Evolutionary conservation across 768 basidiomycete species (phyloP).

Genomic region (Lentinula sp.): DNA sequence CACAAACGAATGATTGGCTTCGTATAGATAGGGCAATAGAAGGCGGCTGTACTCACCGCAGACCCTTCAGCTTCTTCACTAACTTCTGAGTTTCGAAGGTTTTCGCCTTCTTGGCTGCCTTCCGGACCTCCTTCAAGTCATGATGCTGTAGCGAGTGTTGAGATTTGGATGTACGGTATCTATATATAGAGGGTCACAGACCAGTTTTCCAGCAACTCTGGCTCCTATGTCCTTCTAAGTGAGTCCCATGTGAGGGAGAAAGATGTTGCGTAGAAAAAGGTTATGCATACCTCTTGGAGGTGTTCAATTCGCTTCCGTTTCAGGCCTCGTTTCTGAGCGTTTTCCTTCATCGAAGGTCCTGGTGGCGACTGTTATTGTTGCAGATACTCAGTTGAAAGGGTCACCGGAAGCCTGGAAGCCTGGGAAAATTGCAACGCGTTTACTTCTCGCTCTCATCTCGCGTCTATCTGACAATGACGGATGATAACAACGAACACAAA

Average conservation of each 20-base stretch:
- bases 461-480: slow-evolving; percentile 16
- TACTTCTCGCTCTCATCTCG: neutral
- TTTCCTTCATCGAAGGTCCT: neutral
- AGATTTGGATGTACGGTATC: neutral
- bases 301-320: slow-evolving; percentile 40
- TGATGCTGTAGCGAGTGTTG: slow-evolving; percentile 50
- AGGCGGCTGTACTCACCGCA: slow-evolving; percentile 39
- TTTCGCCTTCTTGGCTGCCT: slow-evolving; percentile 76
- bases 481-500: slow-evolving; percentile 36
- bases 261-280: neutral
- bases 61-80: slow-evolving; percentile 73
- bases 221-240: slow-evolving; percentile 32
- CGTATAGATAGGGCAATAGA: neutral
- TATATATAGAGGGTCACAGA: slow-evolving; percentile 22
- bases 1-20: neutral
- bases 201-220: slow-evolving; percentile 51
- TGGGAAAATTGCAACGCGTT: neutral
- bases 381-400: slow-evolving; percentile 3
- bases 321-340: slow-evolving; percentile 14
- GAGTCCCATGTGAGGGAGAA: neutral
- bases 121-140: slow-evolving; percentile 62
- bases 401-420: neutral
- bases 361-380: neutral
- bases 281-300: slow-evolving; percentile 24
- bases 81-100: slow-evolving; percentile 75